Percentiles rank a stretch among this genome's conserved stretches.
Conservation (phyloP, 2,329 filamentous ascomycete species). For the Fusarium chuoi region DNA sequence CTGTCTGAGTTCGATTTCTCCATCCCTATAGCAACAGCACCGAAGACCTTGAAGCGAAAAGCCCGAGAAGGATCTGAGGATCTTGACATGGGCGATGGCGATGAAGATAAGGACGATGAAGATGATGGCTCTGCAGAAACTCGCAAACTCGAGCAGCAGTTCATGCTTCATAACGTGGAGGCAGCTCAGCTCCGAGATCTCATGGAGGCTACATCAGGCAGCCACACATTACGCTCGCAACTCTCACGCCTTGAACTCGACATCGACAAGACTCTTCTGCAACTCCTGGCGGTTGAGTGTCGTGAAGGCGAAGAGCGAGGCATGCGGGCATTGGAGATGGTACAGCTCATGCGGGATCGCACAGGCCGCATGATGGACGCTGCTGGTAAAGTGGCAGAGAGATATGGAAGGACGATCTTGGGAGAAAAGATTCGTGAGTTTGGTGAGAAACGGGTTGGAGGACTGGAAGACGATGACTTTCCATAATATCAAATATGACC, state of each 20-base stretch:
- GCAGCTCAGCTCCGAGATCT: slow-evolving; percentile 81
- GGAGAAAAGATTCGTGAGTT: slow-evolving; percentile 91
- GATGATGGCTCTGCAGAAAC: slow-evolving; percentile 59
- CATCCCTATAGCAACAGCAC: slow-evolving; percentile 76
- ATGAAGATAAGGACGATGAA: slow-evolving; percentile 46
- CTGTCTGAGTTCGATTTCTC: slow-evolving; percentile 94
- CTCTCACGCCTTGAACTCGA: slow-evolving; percentile 81
- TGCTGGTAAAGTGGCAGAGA: slow-evolving; percentile 86
- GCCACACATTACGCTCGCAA: slow-evolving; percentile 70
- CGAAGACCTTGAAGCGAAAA: slow-evolving; percentile 48
- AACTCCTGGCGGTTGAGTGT: slow-evolving; percentile 90
- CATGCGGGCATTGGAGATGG: slow-evolving; percentile 94
- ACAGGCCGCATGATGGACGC: slow-evolving; percentile 92
- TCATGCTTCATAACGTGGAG: slow-evolving; percentile 78
- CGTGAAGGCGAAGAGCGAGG: slow-evolving; percentile 91
- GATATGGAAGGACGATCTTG: slow-evolving; percentile 83
- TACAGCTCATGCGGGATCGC: slow-evolving; percentile 83
- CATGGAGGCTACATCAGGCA: slow-evolving; percentile 70
- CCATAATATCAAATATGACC: neutral
- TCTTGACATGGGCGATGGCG: slow-evolving; percentile 49
- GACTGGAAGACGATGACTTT: slow-evolving; percentile 67
- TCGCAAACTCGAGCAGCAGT: slow-evolving; percentile 79
- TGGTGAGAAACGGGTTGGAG: slow-evolving; percentile 75
- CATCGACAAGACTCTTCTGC: slow-evolving; percentile 88
- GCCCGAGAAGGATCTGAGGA: slow-evolving; percentile 47